These are phyloP conservation scores for Exserohilum rostratum DNA, from an alignment of 2,329 filamentous ascomycete genomes.

Conservation along the genomic window DNA sequence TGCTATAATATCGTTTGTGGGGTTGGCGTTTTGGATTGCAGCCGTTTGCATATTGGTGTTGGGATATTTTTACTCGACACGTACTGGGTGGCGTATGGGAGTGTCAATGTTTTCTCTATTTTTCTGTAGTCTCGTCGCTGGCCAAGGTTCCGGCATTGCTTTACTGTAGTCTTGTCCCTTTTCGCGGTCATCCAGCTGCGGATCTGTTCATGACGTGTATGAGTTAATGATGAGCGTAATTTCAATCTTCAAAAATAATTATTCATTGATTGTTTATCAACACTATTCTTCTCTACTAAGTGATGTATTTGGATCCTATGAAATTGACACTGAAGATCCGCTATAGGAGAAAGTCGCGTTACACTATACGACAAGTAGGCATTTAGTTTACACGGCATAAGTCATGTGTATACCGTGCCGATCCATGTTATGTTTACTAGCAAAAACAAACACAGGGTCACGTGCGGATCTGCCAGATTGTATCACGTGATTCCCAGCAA, in stretches of 20 bases:
- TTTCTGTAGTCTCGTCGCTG: slow-evolving; percentile 11
- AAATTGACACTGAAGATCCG: no score
- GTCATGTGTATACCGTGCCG: no score
- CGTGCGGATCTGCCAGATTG: not conserved
- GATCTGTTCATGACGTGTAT: slow-evolving; percentile 35
- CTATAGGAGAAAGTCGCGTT: no score
- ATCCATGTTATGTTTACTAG: no score
- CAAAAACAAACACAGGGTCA: no score
- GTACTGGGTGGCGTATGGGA: slow-evolving; percentile 22
- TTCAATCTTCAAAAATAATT: slow-evolving; percentile 18
- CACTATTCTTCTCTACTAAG: not conserved
- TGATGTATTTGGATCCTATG: not conserved
- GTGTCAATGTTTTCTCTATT: slow-evolving; percentile 18
- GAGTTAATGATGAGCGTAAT: slow-evolving; percentile 27
- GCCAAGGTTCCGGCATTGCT: slow-evolving; percentile 21
- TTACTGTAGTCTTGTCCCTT: slow-evolving; percentile 28
- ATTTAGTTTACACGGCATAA: no score
- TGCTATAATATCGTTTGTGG: slow-evolving; percentile 25
- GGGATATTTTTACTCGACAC: slow-evolving; percentile 19
- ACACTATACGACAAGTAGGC: no score
- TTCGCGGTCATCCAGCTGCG: slow-evolving; percentile 24
- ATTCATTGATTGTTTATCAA: not conserved
- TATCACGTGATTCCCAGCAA: not conserved
- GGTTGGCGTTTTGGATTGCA: slow-evolving; percentile 34
- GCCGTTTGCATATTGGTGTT: slow-evolving; percentile 19